phyloP scores from a whole-genome alignment of 2,329 filamentous ascomycete species.

The Beauveria sp. region DNA sequence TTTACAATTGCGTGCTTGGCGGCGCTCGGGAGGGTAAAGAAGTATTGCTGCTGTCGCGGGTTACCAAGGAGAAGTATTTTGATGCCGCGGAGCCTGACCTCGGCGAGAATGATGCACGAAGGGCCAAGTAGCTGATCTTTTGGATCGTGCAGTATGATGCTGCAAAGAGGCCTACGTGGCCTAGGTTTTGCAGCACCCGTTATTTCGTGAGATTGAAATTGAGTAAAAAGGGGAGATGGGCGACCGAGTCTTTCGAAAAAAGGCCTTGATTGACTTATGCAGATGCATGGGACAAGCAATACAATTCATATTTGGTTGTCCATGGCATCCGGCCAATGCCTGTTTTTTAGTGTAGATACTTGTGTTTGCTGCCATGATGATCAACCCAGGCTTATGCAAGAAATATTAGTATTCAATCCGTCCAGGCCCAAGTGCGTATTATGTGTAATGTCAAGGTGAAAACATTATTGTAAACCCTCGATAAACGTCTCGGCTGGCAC shows the following conservation, averaged over 20 bases:
- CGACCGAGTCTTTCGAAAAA: too few species aligned
- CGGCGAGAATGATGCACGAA: conserved; percentile 18
- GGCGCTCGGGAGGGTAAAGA: conserved; percentile 16
- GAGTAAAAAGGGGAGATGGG: neutral
- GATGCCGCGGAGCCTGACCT: conserved; percentile 18
- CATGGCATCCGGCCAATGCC: too few species aligned
- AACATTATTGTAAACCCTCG: too few species aligned
- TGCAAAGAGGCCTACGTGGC: conserved; percentile 20
- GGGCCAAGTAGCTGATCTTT: conserved; percentile 21
- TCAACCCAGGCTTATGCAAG: too few species aligned
- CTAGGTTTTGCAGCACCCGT: conserved; percentile 17
- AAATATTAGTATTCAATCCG: too few species aligned
- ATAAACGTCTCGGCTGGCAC: too few species aligned
- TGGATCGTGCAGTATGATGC: conserved; percentile 25
- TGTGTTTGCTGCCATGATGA: too few species aligned
- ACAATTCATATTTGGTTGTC: too few species aligned
- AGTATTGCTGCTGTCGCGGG: conserved; percentile 18
- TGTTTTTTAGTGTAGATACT: too few species aligned
- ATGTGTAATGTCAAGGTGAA: too few species aligned
- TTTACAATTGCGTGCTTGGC: conserved; percentile 21
- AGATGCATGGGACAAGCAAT: neutral
- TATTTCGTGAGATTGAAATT: neutral
- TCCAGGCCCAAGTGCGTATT: too few species aligned
- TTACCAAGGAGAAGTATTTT: conserved; percentile 22
- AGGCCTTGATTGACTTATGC: neutral